Percentiles rank a stretch among this genome's conserved stretches.
phyloP scores from a whole-genome alignment of 75 land plant genomes.

The Picea glauca region DNA sequence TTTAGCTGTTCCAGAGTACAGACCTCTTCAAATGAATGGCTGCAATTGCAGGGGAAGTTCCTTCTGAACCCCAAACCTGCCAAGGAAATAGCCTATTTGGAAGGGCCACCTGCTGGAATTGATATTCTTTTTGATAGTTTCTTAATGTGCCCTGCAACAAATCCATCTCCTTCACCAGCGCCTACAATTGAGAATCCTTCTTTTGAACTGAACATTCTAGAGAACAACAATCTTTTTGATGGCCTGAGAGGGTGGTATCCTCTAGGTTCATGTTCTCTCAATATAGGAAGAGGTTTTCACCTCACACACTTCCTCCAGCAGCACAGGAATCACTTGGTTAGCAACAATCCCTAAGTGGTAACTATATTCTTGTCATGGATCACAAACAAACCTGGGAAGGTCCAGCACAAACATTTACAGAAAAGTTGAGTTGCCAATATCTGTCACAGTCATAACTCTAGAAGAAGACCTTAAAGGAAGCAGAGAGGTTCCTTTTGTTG shows the following conservation, averaged over 20 bases:
- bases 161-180: conserved; percentile 50
- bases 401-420: conserved; percentile 90
- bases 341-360: conserved; percentile 60
- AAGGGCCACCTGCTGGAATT: conserved; percentile 85
- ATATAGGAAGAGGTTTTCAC: conserved; percentile 58
- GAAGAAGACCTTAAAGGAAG: no score
- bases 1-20: no score
- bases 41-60: conserved; percentile 65
- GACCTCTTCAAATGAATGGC: conserved; percentile 79
- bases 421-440: no score
- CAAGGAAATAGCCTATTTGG: conserved; percentile 64
- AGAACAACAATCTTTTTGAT: conserved; percentile 54
- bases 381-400: conserved; percentile 91
- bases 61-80: conserved; percentile 51
- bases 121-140: conserved; percentile 77
- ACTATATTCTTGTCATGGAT: conserved; percentile 55
- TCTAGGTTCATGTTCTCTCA: conserved; percentile 66
- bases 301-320: conserved; percentile 60
- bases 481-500: no score
- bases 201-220: conserved; percentile 71
- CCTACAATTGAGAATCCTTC: conserved; percentile 56
- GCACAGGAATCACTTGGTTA: conserved; percentile 58
- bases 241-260: conserved; percentile 69
- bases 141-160: conserved; percentile 49
- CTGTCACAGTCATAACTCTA: no score